Evolutionary conservation across 2,329 filamentous ascomycete species (phyloP), one percentile per base, ranked within the genome.

Genomic region (Fusarium coffeatum): DNA sequence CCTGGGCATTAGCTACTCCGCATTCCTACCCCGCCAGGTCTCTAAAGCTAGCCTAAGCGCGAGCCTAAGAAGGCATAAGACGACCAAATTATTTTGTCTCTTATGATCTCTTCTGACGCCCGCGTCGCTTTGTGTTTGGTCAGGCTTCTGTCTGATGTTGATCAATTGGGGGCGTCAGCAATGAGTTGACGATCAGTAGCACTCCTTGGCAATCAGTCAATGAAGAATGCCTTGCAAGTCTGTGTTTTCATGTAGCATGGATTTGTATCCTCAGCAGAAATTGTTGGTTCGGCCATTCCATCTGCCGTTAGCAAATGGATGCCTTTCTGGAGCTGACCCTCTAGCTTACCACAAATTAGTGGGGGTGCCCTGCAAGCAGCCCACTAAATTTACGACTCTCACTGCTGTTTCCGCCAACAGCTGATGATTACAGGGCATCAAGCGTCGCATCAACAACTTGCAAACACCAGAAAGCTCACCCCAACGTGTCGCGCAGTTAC

Each of bases 1-100:
- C 61, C 61, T 64, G 25, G 49, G 28, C 8, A 23, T 23, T 22
- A 20, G 13, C 32, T 18, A 7, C 61, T 28, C 59, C 50, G n/a
- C 59, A 64, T 34, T 27, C 13, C 10, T 6, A 5, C n/a, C 22
- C 8, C 6, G 11, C 27, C 27, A 28, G 27, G 27, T 28, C 27
- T 28, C 27, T 28, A 28, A 28, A 28, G 27, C n/a, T 28, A 11
- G 27, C 27, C 27, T 27, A 27, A 27, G 27, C 27, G 27, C 27
- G 3, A 27, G 27, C 27, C 27, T 28, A 28, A 11, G 10, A 28
- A 28, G 27, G 27, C 11, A 28, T 28, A 28, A 28, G 27, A 28
- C 13, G 27, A 28, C 27, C 12, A 28, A 28, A 28, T 28, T 12
- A 28, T 28, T 12, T 28, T 11, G 27, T 28, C 27, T 28, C 27